phyloP scores from a whole-genome alignment of 2,329 filamentous ascomycete genomes.

The Harringtonia lauricola region DNA sequence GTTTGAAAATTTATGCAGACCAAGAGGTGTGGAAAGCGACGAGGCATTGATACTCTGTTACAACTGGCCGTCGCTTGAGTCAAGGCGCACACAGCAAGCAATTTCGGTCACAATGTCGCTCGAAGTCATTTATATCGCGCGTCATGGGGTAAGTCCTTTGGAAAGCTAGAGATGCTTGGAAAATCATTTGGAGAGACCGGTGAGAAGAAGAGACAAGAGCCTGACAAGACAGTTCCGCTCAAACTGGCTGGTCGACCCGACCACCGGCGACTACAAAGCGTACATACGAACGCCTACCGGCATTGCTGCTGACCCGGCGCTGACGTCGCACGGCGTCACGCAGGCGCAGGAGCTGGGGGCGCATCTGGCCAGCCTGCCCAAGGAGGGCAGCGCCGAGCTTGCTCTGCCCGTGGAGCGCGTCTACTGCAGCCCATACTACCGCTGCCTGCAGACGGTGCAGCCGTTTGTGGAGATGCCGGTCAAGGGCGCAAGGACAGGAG shows the following conservation, averaged over 20 bases:
- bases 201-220: neutral
- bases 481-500: neutral
- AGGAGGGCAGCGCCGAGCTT: conserved; percentile 28
- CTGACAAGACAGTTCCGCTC: conserved; percentile 59
- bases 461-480: conserved; percentile 41
- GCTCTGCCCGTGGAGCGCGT: conserved; percentile 58
- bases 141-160: conserved; percentile 54
- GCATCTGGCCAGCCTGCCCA: conserved; percentile 35
- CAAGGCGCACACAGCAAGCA: too few species aligned
- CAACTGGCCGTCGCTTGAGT: too few species aligned
- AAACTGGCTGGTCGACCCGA: conserved; percentile 76
- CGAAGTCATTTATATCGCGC: conserved; percentile 61
- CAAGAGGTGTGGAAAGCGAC: too few species aligned
- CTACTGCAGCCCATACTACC: conserved; percentile 79
- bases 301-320: conserved; percentile 75
- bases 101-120: too few species aligned
- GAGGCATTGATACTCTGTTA: too few species aligned
- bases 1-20: too few species aligned
- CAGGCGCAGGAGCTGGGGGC: conserved; percentile 70
- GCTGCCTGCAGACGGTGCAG: conserved; percentile 73
- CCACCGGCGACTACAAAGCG: conserved; percentile 67
- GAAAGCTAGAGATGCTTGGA: neutral
- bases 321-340: conserved; percentile 75
- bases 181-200: too few species aligned
- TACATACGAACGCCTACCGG: conserved; percentile 72